Base-by-base conservation (phyloP, 306 rosid genomes). In the Vicia villosa region DNA sequence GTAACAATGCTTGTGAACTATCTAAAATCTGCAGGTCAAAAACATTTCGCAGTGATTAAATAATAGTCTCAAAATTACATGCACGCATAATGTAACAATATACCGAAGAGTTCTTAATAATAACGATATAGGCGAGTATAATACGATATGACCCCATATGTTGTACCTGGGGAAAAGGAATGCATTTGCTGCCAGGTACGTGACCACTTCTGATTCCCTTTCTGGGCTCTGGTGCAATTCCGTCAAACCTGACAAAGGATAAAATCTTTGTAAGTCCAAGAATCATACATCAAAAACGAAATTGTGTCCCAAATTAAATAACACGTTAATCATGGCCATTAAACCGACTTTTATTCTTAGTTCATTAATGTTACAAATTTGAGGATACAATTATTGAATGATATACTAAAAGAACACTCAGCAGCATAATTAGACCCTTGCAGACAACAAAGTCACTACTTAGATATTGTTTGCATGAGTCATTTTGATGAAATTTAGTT, bases 181-280 rank as follows among this genome's bases (percentile, higher is more conserved):
- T 49, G 82, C 97, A 91, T 76, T 86, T 89, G 87, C 97, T 91
- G 62, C 91, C 90, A 58, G 97, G 97, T 71, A 91, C 94, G 69
- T 91, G 97, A 75, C 97, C 97, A 63, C 91, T 84, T 84, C 87
- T 84, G 70, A 91, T 87, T 65, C 97, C 96, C 82, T 86, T 91
- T 50, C 97, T 83, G 24, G 97, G 97, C 74, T 91, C 97, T 4
- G 81, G 77, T 32, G 83, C 91, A 76, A 79, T 46, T 82, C 94
- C 97, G 72, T 87, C 91, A 26, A 91, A 91, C 79, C 97, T 91
- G 88, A 46, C 76, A 75, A 68, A 72, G 14, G 37, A 80, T 70
- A 63, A 64, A 30, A 84, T 66, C 57, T 56, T 81, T 63, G 57
- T 72, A 63, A 80, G 49, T 73, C 47, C 68, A 77, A 69, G 34